phyloP scores from a whole-genome alignment of 345 rosid genomes.

The Punica granatum region DNA sequence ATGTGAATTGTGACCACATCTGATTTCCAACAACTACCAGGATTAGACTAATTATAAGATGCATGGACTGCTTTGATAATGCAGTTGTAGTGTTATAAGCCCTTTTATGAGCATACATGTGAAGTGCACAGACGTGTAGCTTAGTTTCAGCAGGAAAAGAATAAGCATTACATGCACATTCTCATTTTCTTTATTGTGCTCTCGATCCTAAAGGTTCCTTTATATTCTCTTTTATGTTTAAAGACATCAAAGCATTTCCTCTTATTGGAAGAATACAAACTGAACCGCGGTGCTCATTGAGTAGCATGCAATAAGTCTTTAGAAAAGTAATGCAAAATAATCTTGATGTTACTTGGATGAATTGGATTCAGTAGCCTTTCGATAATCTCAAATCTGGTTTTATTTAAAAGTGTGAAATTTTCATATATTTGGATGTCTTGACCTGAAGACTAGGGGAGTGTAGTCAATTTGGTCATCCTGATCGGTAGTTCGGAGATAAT shows the following conservation, averaged over 20 bases:
- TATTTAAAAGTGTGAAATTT: not conserved
- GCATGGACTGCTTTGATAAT: too few species aligned
- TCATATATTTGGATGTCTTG: not conserved
- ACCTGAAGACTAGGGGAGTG: too few species aligned
- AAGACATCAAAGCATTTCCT: not conserved
- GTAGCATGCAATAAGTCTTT: not conserved
- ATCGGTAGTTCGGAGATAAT: not conserved
- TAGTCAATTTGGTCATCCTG: not conserved
- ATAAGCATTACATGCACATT: too few species aligned
- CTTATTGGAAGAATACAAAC: not conserved
- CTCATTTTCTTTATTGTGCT: not conserved
- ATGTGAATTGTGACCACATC: too few species aligned
- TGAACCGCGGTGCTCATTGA: not conserved
- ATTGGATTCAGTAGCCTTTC: not conserved
- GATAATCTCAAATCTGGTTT: not conserved
- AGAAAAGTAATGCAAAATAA: not conserved
- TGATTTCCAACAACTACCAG: too few species aligned
- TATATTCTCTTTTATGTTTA: not conserved
- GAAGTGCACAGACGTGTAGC: too few species aligned
- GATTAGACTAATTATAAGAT: too few species aligned
- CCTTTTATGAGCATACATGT: too few species aligned
- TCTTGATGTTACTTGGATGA: not conserved
- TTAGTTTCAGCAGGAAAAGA: too few species aligned
- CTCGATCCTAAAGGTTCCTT: not conserved
- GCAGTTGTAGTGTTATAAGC: too few species aligned